Evolutionary conservation across 164 flowering plant genomes (phyloP).

Genomic region (Buxus sempervirens): DNA sequence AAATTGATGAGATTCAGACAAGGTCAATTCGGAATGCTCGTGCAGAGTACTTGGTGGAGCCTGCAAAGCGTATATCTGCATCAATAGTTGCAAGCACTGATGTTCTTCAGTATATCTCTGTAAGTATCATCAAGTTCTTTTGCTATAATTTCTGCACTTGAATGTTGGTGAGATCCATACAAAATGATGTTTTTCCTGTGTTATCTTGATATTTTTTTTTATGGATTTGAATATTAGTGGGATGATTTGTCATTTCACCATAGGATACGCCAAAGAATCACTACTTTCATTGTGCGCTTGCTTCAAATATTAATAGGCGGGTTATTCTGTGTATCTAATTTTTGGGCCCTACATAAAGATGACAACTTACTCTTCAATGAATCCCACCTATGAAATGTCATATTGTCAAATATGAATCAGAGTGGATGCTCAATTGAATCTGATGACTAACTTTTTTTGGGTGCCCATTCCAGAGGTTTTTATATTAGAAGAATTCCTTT

Average conservation of each 20-base stretch:
- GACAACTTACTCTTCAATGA: not conserved
- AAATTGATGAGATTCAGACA: slow-evolving; percentile 34
- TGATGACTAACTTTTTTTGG: not conserved
- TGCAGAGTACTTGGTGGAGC: slow-evolving; percentile 94
- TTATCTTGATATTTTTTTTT: not conserved
- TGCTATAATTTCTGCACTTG: not conserved
- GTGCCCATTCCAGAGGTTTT: not conserved
- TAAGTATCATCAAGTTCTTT: slow-evolving; percentile 28
- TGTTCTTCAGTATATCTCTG: slow-evolving; percentile 67
- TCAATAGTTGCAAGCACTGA: slow-evolving; percentile 73
- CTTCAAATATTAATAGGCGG: too few species aligned
- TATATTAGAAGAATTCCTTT: not conserved
- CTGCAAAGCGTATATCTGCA: slow-evolving; percentile 88
- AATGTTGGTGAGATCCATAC: not conserved
- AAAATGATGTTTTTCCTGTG: not conserved
- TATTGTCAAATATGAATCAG: not conserved
- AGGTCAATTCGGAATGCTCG: slow-evolving; percentile 89
- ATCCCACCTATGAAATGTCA: not conserved
- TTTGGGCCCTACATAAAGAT: not conserved
- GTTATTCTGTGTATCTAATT: too few species aligned
- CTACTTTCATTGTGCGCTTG: too few species aligned
- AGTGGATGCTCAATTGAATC: not conserved
- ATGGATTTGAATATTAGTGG: not conserved
- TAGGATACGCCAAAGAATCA: too few species aligned
- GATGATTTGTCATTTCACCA: too few species aligned